Base-by-base conservation (phyloP, 345 rosid species). In the Ceriops tagal region DNA sequence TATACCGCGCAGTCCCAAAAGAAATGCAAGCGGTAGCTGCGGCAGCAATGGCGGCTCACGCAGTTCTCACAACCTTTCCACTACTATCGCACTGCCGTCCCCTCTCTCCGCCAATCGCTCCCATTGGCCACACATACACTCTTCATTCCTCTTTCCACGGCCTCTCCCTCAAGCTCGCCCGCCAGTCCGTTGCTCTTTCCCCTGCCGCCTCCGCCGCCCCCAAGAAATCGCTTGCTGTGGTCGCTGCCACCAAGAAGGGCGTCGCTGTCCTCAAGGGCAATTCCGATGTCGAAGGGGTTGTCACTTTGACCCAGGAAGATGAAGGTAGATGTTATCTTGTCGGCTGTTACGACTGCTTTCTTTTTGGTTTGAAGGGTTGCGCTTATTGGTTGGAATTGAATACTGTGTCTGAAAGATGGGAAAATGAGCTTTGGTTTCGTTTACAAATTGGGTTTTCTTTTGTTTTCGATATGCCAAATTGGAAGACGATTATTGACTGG, bases 231-330 rank as follows among this genome's bases (percentile, higher is more conserved):
- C 75, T 87, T 52, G 73, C 85, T 1, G 82, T 93, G 27, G 78
- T 84, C 10, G 89, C 92, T 58, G 88, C 85, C 61, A 53, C 87
- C 43, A 91, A 92, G 78, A 91, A 95, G 66, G 97, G 96, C 19
- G 96, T 95, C 0, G 97, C 93, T 8, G 97, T 92, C n/a, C 87
- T 95, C 51, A 91, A 83, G 77, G 97, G 99, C 11, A 79, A 51
- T 58, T 91, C 98, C 64, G 62, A 64, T 52, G 99, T 88, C 20
- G 89, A 95, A 85, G 99, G 99, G 71, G 96, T 92, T 62, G 89
- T 84, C 74, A 85, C 88, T 58, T 77, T 95, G 86, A 77, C 86
- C 43, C 99, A 95, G 74, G 96, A 86, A 5, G 87, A 78, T 59
- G 81, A 62, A 70, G 96, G 98, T 91, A 34, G 9, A 78, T 71